These are phyloP conservation scores for Xanthoconium purpureum DNA, from an alignment of 768 basidiomycete species.

Conservation along the genomic window DNA sequence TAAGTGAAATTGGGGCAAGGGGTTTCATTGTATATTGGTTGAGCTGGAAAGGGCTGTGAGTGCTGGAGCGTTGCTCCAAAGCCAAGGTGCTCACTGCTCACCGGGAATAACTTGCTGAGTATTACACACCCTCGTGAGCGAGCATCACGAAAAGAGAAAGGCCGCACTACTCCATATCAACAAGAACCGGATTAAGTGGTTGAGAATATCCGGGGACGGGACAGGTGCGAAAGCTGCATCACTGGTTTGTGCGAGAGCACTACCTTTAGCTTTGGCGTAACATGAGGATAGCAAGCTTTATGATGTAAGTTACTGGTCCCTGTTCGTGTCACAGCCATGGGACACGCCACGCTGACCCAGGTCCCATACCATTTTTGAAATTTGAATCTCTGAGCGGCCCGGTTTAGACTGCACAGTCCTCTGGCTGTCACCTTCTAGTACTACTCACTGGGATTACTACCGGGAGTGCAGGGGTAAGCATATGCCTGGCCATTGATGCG, in stretches of 20 bases:
- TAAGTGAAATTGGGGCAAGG: slow-evolving; percentile 58
- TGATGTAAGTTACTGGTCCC: too few species aligned
- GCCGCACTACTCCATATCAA: slow-evolving; percentile 77
- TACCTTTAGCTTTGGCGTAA: slow-evolving; percentile 44
- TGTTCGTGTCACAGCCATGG: too few species aligned
- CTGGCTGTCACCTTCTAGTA: too few species aligned
- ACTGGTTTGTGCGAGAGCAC: slow-evolving; percentile 50
- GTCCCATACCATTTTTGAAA: neutral
- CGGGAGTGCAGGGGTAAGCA: too few species aligned
- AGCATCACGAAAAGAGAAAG: slow-evolving; percentile 6
- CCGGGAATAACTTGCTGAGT: slow-evolving; percentile 71
- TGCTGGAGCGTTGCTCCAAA: neutral
- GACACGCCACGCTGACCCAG: too few species aligned
- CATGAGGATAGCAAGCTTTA: slow-evolving; percentile 38
- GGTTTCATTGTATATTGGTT: slow-evolving; percentile 74
- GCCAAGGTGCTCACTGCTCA: slow-evolving; percentile 38
- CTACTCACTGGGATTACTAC: too few species aligned
- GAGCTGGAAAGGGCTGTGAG: slow-evolving; percentile 42
- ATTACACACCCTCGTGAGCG: slow-evolving; percentile 9
- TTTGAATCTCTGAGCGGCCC: neutral
- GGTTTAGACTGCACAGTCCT: too few species aligned
- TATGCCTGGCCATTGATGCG: too few species aligned
- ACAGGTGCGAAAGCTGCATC: slow-evolving; percentile 57
- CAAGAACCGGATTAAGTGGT: slow-evolving; percentile 73
- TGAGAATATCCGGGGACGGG: slow-evolving; percentile 58